These are phyloP conservation scores for Tuber borchii DNA, from an alignment of 495 filamentous ascomycete species.

Conservation along the genomic window DNA sequence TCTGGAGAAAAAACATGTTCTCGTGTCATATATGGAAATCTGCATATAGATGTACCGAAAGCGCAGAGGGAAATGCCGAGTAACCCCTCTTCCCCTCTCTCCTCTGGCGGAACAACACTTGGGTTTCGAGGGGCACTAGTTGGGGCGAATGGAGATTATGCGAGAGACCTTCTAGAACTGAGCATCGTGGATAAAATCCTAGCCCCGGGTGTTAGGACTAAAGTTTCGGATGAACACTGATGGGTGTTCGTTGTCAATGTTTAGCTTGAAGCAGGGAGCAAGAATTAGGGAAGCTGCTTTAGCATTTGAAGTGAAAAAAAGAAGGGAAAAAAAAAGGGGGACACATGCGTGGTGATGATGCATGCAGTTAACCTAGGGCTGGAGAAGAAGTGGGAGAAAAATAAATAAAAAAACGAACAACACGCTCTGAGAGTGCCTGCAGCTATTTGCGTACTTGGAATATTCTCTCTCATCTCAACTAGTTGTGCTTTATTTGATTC, in stretches of 20 bases:
- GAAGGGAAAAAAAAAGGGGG: neutral
- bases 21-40: neutral
- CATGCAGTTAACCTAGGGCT: slow-evolving; percentile 28
- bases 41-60: neutral
- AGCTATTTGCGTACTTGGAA: slow-evolving; percentile 6
- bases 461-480: slow-evolving; percentile 24
- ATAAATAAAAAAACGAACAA: slow-evolving; percentile 5
- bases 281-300: slow-evolving; percentile 3
- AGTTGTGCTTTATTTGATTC: slow-evolving; percentile 9
- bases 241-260: slow-evolving; percentile 25
- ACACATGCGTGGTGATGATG: slow-evolving; percentile 6
- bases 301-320: neutral
- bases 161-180: slow-evolving; percentile 13
- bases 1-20: neutral
- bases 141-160: neutral
- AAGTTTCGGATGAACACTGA: slow-evolving; percentile 35
- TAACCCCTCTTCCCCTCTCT: neutral
- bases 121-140: neutral
- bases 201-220: slow-evolving; percentile 3
- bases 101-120: neutral
- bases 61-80: neutral
- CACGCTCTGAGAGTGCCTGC: slow-evolving; percentile 15
- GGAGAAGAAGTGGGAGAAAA: neutral
- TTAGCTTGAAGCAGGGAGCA: neutral
- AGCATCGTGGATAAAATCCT: slow-evolving; percentile 5